Evolutionary conservation across 2,329 filamentous ascomycete genomes (phyloP).

Genomic region (Phaeosphaeriaceae sp.): DNA sequence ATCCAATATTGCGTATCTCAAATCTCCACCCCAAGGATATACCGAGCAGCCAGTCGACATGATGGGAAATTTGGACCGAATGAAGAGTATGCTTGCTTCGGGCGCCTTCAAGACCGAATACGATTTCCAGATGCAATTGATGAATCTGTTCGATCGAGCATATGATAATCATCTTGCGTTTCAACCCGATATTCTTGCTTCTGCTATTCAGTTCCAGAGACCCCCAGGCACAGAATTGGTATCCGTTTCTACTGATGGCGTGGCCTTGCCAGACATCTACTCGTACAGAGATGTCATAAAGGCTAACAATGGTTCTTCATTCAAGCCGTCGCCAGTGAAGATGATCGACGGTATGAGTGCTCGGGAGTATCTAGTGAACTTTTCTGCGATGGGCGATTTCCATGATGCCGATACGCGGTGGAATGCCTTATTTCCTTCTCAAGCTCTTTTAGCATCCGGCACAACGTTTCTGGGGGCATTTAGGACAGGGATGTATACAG

Average conservation of each 20-base stretch:
- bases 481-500: conserved; percentile 38
- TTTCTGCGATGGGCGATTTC: conserved; percentile 38
- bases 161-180: conserved; percentile 52
- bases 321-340: conserved; percentile 44
- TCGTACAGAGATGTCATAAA: conserved; percentile 38
- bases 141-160: conserved; percentile 41
- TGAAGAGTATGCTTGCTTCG: conserved; percentile 37
- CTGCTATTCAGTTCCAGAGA: conserved; percentile 47
- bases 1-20: conserved; percentile 48
- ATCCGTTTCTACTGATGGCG: conserved; percentile 46
- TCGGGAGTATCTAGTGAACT: conserved; percentile 39
- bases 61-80: conserved; percentile 43
- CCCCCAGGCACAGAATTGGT: conserved; percentile 40
- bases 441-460: conserved; percentile 38
- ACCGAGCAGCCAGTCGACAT: conserved; percentile 49
- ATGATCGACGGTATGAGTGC: conserved; percentile 48
- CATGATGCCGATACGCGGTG: conserved; percentile 52
- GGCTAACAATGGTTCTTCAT: conserved; percentile 32
- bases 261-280: conserved; percentile 46
- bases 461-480: conserved; percentile 38
- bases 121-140: conserved; percentile 49
- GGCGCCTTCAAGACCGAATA: conserved; percentile 48
- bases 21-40: conserved; percentile 45
- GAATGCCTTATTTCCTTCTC: conserved; percentile 49
- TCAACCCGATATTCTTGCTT: conserved; percentile 45